phyloP scores from a whole-genome alignment of 1,139 yeast species.

The Sugiyamaella japonica region DNA sequence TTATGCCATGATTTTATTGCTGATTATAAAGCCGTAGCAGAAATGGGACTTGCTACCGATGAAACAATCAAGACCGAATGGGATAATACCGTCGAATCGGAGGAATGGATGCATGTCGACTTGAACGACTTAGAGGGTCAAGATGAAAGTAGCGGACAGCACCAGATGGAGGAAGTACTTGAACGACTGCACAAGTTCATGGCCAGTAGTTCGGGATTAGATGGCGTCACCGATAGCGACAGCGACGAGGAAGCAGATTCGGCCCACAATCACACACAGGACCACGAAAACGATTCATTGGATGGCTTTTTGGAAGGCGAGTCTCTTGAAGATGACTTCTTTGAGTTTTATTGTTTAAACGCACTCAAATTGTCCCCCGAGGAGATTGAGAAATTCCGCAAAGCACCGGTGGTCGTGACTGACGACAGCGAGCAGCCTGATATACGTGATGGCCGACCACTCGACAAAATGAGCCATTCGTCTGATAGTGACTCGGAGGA shows the following conservation, averaged over 20 bases:
- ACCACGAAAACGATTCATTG: too few species aligned
- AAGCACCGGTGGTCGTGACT: conserved; percentile 21
- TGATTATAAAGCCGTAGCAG: neutral
- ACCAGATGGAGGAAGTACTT: conserved; percentile 10
- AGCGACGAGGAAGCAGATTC: conserved; percentile 13
- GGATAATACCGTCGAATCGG: conserved; percentile 31
- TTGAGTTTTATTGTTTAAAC: conserved; percentile 56
- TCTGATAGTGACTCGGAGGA: too few species aligned
- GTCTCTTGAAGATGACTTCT: conserved; percentile 56
- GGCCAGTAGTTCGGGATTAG: conserved; percentile 20
- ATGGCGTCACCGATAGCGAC: conserved; percentile 19
- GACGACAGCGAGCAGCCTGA: too few species aligned
- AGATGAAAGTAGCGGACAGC: neutral
- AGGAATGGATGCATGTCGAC: conserved; percentile 31
- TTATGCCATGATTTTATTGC: neutral
- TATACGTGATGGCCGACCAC: too few species aligned
- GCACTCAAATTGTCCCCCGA: conserved; percentile 50
- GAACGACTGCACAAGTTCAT: conserved; percentile 8
- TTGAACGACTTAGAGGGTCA: conserved; percentile 24
- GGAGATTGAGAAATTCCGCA: conserved; percentile 42
- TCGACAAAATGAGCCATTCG: too few species aligned
- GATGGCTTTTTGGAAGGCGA: conserved; percentile 22
- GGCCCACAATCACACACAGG: too few species aligned
- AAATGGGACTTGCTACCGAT: conserved; percentile 24
- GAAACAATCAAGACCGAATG: conserved; percentile 28